These are phyloP conservation scores for Calycina herbarum DNA, from an alignment of 2,329 filamentous ascomycete species.

Conservation along the genomic window DNA sequence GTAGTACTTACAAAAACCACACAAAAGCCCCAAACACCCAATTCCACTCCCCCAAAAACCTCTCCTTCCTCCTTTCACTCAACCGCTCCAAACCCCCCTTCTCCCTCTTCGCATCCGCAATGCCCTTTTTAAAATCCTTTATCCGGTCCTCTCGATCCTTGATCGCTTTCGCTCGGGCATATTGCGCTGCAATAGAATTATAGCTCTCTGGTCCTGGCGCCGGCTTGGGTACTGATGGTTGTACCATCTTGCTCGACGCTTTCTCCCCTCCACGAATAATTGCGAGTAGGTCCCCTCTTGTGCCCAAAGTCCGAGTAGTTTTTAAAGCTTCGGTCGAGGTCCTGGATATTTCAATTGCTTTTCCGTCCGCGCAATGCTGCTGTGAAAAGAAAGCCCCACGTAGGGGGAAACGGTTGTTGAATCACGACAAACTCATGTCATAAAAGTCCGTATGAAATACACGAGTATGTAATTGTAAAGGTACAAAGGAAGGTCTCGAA, in stretches of 20 bases:
- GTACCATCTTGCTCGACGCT: conserved; percentile 21
- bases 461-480: not conserved
- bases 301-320: not conserved
- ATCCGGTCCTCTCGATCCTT: conserved; percentile 32
- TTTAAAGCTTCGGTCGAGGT: not conserved
- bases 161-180: conserved; percentile 35
- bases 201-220: conserved; percentile 32
- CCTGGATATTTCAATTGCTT: not conserved
- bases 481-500: not conserved
- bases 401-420: not conserved
- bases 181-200: conserved; percentile 36
- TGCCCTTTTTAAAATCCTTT: conserved; percentile 4
- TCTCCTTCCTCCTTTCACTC: conserved; percentile 32
- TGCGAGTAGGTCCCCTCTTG: not conserved
- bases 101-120: conserved; percentile 15
- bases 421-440: not conserved
- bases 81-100: conserved; percentile 32
- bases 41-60: conserved; percentile 34
- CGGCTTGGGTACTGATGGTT: conserved; percentile 29
- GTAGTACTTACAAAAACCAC: conserved; percentile 37
- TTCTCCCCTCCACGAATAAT: not conserved
- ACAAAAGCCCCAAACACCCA: conserved; percentile 35
- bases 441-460: not conserved
- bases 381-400: not conserved
- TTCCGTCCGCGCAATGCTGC: no score